Percentiles rank a stretch among this genome's conserved stretches.
phyloP scores from a whole-genome alignment of 768 basidiomycete genomes.

The Mycena indigotica region DNA sequence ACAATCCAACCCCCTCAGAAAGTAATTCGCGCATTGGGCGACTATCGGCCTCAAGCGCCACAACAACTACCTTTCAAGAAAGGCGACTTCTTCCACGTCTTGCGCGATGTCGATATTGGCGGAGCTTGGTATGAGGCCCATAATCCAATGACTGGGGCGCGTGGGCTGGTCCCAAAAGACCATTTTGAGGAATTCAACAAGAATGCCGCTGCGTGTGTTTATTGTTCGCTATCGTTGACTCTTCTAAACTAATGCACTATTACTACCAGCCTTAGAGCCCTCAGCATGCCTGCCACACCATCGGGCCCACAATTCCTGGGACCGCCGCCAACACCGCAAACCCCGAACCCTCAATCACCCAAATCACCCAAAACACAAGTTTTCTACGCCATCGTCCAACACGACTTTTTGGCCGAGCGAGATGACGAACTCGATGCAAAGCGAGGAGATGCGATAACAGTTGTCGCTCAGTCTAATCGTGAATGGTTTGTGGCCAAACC shows the following conservation, averaged over 20 bases:
- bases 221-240: no score
- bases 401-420: conserved; percentile 94
- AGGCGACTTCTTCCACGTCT: conserved; percentile 98
- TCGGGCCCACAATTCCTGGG: conserved; percentile 24
- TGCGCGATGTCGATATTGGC: conserved; percentile 63
- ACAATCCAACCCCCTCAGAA: conserved; percentile 87
- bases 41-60: conserved; percentile 69
- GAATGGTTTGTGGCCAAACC: conserved; percentile 99
- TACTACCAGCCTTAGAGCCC: conserved; percentile 12
- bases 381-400: conserved; percentile 92
- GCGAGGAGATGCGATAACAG: conserved; percentile 90
- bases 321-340: conserved; percentile 25
- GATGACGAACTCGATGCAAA: conserved; percentile 96
- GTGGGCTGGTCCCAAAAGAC: conserved; percentile 85
- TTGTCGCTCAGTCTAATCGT: conserved; percentile 99
- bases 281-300: conserved; percentile 9
- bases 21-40: conserved; percentile 83
- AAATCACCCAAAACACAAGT: conserved; percentile 54
- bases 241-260: no score
- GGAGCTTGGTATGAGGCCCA: conserved; percentile 89
- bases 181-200: conserved; percentile 93
- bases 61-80: conserved; percentile 88
- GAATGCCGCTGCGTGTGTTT: conserved; percentile 63
- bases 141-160: conserved; percentile 88
- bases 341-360: conserved; percentile 28